Evolutionary conservation across 179 eudicot genomes (phyloP).

Genomic region (Carnegiea gigantea): DNA sequence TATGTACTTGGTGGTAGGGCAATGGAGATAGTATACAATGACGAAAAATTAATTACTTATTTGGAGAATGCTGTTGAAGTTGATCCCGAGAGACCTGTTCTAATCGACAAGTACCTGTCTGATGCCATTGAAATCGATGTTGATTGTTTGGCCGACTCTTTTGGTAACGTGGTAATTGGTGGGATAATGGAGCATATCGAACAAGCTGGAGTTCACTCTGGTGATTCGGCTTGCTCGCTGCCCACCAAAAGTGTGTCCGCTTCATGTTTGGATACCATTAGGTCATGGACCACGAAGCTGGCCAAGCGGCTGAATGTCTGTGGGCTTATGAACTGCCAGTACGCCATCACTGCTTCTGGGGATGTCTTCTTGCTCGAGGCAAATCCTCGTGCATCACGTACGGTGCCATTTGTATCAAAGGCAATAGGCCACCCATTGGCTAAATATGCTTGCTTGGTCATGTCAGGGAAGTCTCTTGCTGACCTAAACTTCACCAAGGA

Average conservation of each 20-base stretch:
- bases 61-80: constrained; percentile 85
- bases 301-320: constrained; percentile 83
- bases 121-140: constrained; percentile 95
- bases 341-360: constrained; percentile 84
- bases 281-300: constrained; percentile 82
- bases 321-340: constrained; percentile 98
- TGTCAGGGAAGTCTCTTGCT: constrained; percentile 89
- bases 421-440: constrained; percentile 98
- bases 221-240: constrained; percentile 92
- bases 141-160: constrained; percentile 77
- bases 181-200: constrained; percentile 99
- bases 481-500: constrained; percentile 75
- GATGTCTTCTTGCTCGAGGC: constrained; percentile 92
- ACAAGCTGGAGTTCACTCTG: constrained; percentile 98
- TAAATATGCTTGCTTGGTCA: constrained; percentile 86
- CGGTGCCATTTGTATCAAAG: constrained; percentile 94
- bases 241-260: constrained; percentile 77
- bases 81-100: constrained; percentile 90
- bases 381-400: constrained; percentile 98
- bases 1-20: constrained; percentile 96
- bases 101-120: constrained; percentile 74
- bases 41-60: constrained; percentile 76
- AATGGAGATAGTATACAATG: constrained; percentile 94
- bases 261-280: constrained; percentile 64
- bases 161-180: constrained; percentile 95